Evolutionary conservation across 768 basidiomycete genomes (phyloP), one percentile per base, ranked within the genome.

Genomic region (Leccinum subgranulosum): DNA sequence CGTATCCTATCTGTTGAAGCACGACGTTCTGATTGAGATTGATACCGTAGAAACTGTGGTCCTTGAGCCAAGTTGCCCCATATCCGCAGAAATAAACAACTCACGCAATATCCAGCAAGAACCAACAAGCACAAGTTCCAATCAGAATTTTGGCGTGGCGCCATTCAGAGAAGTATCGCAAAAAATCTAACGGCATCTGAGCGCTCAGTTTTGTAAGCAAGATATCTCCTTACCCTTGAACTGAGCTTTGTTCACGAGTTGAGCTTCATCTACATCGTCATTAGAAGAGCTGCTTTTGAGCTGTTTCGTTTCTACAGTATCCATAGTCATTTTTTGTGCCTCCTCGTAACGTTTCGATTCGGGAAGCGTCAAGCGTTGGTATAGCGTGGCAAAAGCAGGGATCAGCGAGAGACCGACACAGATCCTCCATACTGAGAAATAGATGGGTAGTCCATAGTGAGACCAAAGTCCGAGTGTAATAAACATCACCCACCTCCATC

Each of bases 11-110:
- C 63, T 84, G 77, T 60, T 84, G 74, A 8, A 92, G 80, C n/a
- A 92, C 87, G 62, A 88, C 84, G 64, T 85, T 87, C 63, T 88
- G 87, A 75, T 90, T 90, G 51, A 84, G 69, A 66, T 83, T 84
- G 74, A 91, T 86, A 3, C 90, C 89, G 69, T 90, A 90, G 71
- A 89, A 89, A 0, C 85, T 86, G n/a, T 2, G 29, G 19, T 27
- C 21, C 10, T 21, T 49, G 28, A 53, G 8, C 15, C 4, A n/a
- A n/a, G n/a, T 23, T 55, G 8, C 10, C 19, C n/a, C 3, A n/a
- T 17, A 12, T 15, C 9, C 14, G 46, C 2, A 2, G 23, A 25
- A 55, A 48, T 0, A 39, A 51, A 53, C 5, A 12, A 56, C 57
- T 56, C 64, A 86, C 81, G 88, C 85, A 28, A 90, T 79, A 62